A percentile compares a stretch with the other conserved stretches of the same genome.
Evolutionary conservation across 345 rosid species (phyloP).

Genomic region (Euclidium syriacum): DNA sequence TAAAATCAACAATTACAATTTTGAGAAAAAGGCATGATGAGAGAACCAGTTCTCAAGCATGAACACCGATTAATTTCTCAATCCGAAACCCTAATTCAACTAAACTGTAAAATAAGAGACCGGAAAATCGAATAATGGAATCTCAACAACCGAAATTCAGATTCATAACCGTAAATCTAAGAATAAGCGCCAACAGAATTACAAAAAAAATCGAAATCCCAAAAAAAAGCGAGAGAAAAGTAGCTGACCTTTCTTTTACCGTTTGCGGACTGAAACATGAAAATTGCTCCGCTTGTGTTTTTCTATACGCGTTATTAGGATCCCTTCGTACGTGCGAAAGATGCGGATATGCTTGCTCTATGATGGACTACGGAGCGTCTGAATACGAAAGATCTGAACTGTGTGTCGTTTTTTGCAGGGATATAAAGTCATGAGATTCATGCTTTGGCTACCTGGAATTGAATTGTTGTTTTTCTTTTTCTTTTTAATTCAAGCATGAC

Average conservation of each 20-base stretch:
- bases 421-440: neutral
- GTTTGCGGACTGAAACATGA: conserved; percentile 5
- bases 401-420: neutral
- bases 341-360: conserved; percentile 25
- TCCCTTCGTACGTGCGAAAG: conserved; percentile 27
- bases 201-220: neutral
- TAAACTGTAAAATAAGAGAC: neutral
- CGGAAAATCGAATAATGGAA: neutral
- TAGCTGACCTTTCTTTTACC: neutral
- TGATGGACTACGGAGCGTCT: conserved; percentile 18
- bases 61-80: neutral
- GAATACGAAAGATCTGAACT: neutral
- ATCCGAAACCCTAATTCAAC: neutral
- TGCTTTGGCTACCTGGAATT: neutral
- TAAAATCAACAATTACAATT: neutral
- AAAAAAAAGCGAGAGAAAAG: neutral
- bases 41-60: neutral
- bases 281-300: neutral
- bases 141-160: neutral
- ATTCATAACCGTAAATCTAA: neutral
- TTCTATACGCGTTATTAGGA: neutral
- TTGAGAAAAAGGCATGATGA: neutral
- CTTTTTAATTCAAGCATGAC: too few relatives aligned
- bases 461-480: too few relatives aligned
- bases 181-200: conserved; percentile 7